These are phyloP conservation scores for Whalleya microplaca DNA, from an alignment of 2,329 filamentous ascomycete species.

Conservation along the genomic window DNA sequence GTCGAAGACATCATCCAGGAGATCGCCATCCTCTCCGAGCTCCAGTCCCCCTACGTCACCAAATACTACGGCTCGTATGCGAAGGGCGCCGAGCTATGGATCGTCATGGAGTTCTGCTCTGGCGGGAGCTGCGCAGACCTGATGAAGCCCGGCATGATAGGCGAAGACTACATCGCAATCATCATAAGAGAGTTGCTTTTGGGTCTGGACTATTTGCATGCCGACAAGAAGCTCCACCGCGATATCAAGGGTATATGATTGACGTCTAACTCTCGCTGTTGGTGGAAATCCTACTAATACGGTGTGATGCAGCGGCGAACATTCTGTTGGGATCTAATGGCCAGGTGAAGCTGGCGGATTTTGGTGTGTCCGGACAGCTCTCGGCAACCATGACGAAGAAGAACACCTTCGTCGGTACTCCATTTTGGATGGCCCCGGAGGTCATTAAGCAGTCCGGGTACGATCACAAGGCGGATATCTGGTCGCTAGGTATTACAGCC, in stretches of 20 bases:
- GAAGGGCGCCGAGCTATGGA: conserved; percentile 96
- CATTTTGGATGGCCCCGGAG: conserved; percentile 99
- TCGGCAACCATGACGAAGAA: conserved; percentile 99
- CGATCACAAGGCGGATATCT: conserved; percentile 97
- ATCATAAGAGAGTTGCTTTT: conserved; percentile 88
- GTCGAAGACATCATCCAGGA: conserved; percentile 99
- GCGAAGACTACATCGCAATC: conserved; percentile 96
- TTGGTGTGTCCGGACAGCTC: conserved; percentile 93
- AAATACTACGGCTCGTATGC: conserved; percentile 98
- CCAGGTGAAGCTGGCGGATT: conserved; percentile 96
- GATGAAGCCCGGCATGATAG: conserved; percentile 89
- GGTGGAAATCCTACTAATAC: conserved; percentile 22
- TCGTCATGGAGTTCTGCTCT: conserved; percentile 99
- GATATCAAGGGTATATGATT: conserved; percentile 81
- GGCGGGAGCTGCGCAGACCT: conserved; percentile 95
- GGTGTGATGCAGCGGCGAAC: conserved; percentile 72
- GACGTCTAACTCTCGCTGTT: not conserved
- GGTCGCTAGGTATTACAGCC: conserved; percentile 94
- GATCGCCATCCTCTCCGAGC: conserved; percentile 93
- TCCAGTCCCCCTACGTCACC: conserved; percentile 94
- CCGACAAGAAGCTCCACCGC: conserved; percentile 92
- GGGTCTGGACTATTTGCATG: conserved; percentile 90
- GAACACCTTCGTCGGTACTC: conserved; percentile 97
- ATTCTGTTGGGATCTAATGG: conserved; percentile 86
- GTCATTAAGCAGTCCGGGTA: conserved; percentile 98